Conservation (phyloP, 75 land plant genomes). For the Azolla pinnata region DNA sequence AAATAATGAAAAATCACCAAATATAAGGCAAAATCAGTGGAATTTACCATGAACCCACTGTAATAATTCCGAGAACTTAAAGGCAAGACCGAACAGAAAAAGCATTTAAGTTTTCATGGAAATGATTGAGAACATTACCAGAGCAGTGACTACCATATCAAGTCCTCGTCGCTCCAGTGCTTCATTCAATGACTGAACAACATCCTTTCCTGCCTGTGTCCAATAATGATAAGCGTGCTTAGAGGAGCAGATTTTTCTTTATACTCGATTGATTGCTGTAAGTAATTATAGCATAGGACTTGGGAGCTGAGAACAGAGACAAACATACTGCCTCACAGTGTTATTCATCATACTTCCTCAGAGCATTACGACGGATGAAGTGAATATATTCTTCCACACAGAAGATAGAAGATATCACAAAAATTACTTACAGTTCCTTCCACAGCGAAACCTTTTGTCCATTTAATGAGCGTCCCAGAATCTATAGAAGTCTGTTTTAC, state of each 20-base stretch:
- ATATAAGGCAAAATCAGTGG: neutral
- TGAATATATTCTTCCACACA: neutral
- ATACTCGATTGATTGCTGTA: too few relatives aligned
- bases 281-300: too few relatives aligned
- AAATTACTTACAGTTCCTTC: constrained; percentile 29
- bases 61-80: too few relatives aligned
- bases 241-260: too few relatives aligned
- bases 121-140: too few relatives aligned
- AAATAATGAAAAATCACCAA: neutral
- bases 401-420: neutral
- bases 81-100: too few relatives aligned
- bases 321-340: too few relatives aligned
- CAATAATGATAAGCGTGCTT: too few relatives aligned
- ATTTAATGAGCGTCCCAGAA: constrained; percentile 59
- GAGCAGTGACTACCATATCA: constrained; percentile 42
- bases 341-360: too few relatives aligned
- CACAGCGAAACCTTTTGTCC: constrained; percentile 70
- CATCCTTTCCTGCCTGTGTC: constrained; percentile 39
- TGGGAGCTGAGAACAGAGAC: too few relatives aligned
- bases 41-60: neutral
- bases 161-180: constrained; percentile 43
- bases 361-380: too few relatives aligned
- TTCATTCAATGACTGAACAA: constrained; percentile 32
- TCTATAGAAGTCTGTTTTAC: constrained; percentile 55
- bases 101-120: too few relatives aligned